Conservation (phyloP, 2,329 filamentous ascomycete genomes). For the Fusarium goolgardi region DNA sequence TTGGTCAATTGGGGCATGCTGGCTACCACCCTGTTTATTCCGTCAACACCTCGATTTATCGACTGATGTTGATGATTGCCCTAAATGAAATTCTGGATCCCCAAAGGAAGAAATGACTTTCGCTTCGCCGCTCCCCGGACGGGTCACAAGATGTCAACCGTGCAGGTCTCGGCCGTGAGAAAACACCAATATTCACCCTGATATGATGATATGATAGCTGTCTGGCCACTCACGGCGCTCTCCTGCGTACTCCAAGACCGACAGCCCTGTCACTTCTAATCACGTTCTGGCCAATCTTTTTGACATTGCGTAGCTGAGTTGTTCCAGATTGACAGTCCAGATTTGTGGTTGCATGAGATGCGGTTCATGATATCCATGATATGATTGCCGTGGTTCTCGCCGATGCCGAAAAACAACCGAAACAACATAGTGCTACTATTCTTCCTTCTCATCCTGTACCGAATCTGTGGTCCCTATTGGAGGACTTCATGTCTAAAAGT, state of each 20-base stretch:
- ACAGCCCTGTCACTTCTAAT: slow-evolving; percentile 23
- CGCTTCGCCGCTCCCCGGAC: slow-evolving; percentile 11
- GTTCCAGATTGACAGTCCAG: slow-evolving; percentile 36
- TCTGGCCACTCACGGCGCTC: slow-evolving; percentile 34
- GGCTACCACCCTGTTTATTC: slow-evolving; percentile 43
- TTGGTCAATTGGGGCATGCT: slow-evolving; percentile 36
- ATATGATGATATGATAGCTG: slow-evolving; percentile 40
- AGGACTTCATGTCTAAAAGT: slow-evolving; percentile 16
- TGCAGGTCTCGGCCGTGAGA: slow-evolving; percentile 19
- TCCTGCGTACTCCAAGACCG: slow-evolving; percentile 28
- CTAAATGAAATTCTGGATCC: slow-evolving; percentile 17
- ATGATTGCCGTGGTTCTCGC: slow-evolving; percentile 25
- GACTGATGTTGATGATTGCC: slow-evolving; percentile 37
- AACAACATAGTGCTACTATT: neutral
- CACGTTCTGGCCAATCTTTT: slow-evolving; percentile 20
- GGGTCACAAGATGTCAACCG: slow-evolving; percentile 18
- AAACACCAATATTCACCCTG: slow-evolving; percentile 22
- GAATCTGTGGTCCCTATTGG: slow-evolving; percentile 5
- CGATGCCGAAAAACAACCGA: slow-evolving; percentile 19
- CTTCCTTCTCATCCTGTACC: neutral
- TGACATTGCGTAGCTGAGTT: neutral
- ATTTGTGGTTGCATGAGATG: slow-evolving; percentile 38
- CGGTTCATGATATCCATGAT: slow-evolving; percentile 25
- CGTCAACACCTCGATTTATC: slow-evolving; percentile 39
- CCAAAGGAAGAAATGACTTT: slow-evolving; percentile 22